Conservation (phyloP, 805 yeast genomes). For the Kodamaea nitidulidarum region DNA sequence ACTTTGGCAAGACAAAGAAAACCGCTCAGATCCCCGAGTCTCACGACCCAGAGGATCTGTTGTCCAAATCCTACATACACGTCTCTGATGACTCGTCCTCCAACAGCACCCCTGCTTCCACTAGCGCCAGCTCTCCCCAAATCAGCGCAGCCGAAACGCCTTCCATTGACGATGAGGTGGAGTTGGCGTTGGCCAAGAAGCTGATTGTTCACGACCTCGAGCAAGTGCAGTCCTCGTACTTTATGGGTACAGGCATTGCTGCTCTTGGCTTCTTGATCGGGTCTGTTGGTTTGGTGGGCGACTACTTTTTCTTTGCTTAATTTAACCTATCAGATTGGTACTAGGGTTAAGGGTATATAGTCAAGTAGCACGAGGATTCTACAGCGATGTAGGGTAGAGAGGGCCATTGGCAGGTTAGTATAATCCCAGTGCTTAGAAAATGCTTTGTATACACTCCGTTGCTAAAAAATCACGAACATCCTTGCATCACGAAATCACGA, state of each 20-base stretch:
- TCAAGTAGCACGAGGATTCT: no score
- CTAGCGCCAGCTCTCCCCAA: slow-evolving; percentile 25
- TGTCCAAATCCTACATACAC: slow-evolving; percentile 40
- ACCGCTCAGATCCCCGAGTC: slow-evolving; percentile 2
- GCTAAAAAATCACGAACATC: slow-evolving; percentile 2
- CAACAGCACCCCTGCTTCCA: slow-evolving; percentile 27
- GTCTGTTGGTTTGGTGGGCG: slow-evolving; percentile 57
- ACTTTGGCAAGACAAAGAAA: not conserved
- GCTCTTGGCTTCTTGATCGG: slow-evolving; percentile 47
- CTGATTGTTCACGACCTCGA: slow-evolving; percentile 20
- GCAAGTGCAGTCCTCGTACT: slow-evolving; percentile 35
- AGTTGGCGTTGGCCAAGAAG: slow-evolving; percentile 39
- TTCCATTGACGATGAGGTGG: slow-evolving; percentile 41
- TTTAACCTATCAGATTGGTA: no score
- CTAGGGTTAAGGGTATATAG: no score
- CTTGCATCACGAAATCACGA: slow-evolving; percentile 5
- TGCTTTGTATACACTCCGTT: no score
- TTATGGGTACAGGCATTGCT: slow-evolving; percentile 38
- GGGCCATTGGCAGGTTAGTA: no score
- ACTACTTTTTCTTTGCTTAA: slow-evolving; percentile 25
- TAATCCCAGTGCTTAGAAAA: no score
- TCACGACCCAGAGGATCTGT: slow-evolving; percentile 21
- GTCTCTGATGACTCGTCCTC: slow-evolving; percentile 35
- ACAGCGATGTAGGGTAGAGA: no score
- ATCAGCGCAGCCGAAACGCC: slow-evolving; percentile 11